Evolutionary conservation across 2,329 filamentous ascomycete species (phyloP), one percentile per base, ranked within the genome.

Genomic region (Aspergillus fijiensis): DNA sequence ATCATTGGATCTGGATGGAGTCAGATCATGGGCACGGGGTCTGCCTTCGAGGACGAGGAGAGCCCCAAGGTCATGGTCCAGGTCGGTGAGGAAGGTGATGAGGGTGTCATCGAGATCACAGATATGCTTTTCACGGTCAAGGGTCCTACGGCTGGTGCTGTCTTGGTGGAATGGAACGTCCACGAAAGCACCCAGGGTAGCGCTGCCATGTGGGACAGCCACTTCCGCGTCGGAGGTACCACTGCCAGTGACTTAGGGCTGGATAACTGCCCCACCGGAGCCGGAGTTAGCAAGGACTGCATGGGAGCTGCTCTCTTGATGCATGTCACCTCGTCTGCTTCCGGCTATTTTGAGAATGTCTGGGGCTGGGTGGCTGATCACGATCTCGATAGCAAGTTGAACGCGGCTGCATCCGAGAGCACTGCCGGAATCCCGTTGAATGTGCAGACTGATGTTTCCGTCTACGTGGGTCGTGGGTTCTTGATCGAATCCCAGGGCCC

Each of bases 371-470:
- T 64, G 7, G 66, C 70, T 12, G 70, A 72, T 51, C 70, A 72
- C 51, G 69, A 72, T 50, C 51, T 71, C 16, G 69, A 72, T 56
- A 52, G 60, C 35, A 19, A 39, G n/a, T 21, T 57, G 51, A 57
- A 51, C 5, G 53, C 54, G 5, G 52, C 61, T 9, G 60, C 60
- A 55, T 27, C 25, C 14, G 52, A 55, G 25, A 55, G 39, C 39
- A 19, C 23, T 5, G 21, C 35, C 16, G 52, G 52, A 10, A 27
- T 55, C 9, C 52, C 52, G 12, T 7, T 56, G 23, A 56, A 49
- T 23, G 27, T 49, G 5, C 19, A 49, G 27, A 49, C 42, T 10
- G 89, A 94, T 76, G 89, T 94, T 75, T 88, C 90, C 78, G 78
- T 83, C 62, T 83, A 80, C 72, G 78, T 77, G 61, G 80, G 78